Conservation (phyloP, 2,329 filamentous ascomycete genomes). For the Phialemoniopsis sp. region DNA sequence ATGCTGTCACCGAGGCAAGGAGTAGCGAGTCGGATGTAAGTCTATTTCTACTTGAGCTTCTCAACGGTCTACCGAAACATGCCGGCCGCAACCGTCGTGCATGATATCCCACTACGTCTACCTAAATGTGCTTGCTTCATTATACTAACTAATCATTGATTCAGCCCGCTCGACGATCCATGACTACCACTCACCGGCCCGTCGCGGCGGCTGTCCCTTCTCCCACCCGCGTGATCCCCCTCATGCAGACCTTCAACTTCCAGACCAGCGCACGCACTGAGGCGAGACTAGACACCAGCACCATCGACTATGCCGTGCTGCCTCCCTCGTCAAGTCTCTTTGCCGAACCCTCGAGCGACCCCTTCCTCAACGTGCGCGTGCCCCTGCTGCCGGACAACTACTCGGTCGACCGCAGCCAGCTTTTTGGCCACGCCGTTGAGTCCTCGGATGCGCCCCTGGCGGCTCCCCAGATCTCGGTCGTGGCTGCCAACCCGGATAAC, state of each 20-base stretch:
- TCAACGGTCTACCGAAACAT: background rate
- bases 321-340: constrained; percentile 34
- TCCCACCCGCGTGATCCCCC: constrained; percentile 41
- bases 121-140: no score
- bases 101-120: no score
- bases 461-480: constrained; percentile 44
- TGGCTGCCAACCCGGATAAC: constrained; percentile 51
- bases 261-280: constrained; percentile 37
- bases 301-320: constrained; percentile 51
- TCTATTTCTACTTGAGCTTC: constrained; percentile 5
- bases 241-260: constrained; percentile 66
- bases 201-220: constrained; percentile 31
- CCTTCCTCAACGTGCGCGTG: constrained; percentile 42
- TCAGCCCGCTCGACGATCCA: constrained; percentile 28
- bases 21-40: constrained; percentile 34
- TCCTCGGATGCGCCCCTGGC: constrained; percentile 33
- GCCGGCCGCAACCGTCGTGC: no score
- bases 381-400: constrained; percentile 60
- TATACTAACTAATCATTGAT: constrained; percentile 10
- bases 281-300: constrained; percentile 21
- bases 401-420: constrained; percentile 33
- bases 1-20: constrained; percentile 32
- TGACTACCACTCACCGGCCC: constrained; percentile 44
- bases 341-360: constrained; percentile 18
- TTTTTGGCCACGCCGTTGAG: constrained; percentile 37